Percentiles rank a stretch among this genome's conserved stretches.
These are phyloP conservation scores for Selenicereus undatus DNA, from an alignment of 148 eudicot species.

Conservation along the genomic window DNA sequence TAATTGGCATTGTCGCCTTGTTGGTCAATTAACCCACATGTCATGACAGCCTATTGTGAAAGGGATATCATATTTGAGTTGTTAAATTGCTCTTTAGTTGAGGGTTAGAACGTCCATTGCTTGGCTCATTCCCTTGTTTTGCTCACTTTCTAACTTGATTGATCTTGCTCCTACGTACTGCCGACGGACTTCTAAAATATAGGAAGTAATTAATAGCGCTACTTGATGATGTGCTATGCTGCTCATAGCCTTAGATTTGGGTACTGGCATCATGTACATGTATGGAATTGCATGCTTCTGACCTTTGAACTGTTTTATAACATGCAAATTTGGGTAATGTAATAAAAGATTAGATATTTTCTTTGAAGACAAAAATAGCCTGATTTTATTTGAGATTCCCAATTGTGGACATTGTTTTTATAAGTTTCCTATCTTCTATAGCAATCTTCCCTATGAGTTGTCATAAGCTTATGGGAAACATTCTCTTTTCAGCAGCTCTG, in stretches of 20 bases:
- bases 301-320: neutral
- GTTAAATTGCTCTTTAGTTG: neutral
- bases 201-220: neutral
- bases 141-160: neutral
- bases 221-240: neutral
- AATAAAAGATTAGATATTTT: neutral
- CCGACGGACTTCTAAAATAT: neutral
- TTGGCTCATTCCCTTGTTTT: neutral
- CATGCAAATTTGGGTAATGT: neutral
- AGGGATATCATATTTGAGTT: neutral
- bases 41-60: neutral
- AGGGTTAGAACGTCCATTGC: neutral
- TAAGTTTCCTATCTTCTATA: neutral
- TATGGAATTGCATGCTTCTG: neutral
- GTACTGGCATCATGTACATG: neutral
- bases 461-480: neutral
- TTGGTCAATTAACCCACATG: neutral
- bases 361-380: neutral
- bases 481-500: no score
- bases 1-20: neutral
- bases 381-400: neutral
- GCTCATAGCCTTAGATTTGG: neutral
- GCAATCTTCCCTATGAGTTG: neutral
- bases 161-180: neutral
- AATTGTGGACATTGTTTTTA: neutral